Percentiles rank a stretch among this genome's conserved stretches.
Conservation (phyloP, 2,329 filamentous ascomycete genomes). For the Ophiostoma pallidulum region DNA sequence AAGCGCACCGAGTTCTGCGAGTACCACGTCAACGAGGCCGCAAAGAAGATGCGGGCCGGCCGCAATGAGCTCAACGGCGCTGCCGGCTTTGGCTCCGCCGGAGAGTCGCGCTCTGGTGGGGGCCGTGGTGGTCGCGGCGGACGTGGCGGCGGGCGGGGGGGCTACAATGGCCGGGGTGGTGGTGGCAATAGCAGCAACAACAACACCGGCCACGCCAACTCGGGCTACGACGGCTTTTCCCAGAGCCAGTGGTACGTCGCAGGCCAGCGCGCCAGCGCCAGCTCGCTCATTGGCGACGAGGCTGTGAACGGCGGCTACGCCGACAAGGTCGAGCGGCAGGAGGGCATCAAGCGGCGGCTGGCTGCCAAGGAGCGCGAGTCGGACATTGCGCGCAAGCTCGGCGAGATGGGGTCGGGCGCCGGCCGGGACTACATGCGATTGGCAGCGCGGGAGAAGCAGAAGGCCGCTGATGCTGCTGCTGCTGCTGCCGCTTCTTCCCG, state of each 20-base stretch:
- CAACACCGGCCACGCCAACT: constrained; percentile 25
- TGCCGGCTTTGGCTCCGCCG: constrained; percentile 37
- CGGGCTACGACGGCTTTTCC: constrained; percentile 46
- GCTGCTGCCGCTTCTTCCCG: too few relatives aligned
- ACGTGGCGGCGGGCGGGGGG: constrained; percentile 36
- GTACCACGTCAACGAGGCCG: constrained; percentile 76
- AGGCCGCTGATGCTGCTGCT: too few relatives aligned
- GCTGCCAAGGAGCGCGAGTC: constrained; percentile 61
- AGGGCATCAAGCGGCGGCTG: constrained; percentile 55
- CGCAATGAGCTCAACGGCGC: constrained; percentile 74
- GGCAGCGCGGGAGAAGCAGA: not conserved
- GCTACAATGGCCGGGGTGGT: constrained; percentile 33
- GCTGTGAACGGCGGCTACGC: constrained; percentile 32
- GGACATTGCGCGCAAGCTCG: constrained; percentile 60
- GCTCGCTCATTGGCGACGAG: constrained; percentile 46
- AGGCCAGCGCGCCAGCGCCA: constrained; percentile 29
- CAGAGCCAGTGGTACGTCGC: constrained; percentile 48
- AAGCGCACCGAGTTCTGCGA: constrained; percentile 87
- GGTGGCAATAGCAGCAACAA: constrained; percentile 44
- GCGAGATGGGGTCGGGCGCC: constrained; percentile 52
- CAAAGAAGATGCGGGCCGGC: constrained; percentile 55
- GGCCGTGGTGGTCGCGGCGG: constrained; percentile 41
- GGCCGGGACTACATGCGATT: constrained; percentile 60
- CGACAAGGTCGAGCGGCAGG: constrained; percentile 52
- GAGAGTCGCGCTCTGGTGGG: too few relatives aligned